Base-by-base conservation (phyloP, 306 rosid species). In the Corylus avellana region DNA sequence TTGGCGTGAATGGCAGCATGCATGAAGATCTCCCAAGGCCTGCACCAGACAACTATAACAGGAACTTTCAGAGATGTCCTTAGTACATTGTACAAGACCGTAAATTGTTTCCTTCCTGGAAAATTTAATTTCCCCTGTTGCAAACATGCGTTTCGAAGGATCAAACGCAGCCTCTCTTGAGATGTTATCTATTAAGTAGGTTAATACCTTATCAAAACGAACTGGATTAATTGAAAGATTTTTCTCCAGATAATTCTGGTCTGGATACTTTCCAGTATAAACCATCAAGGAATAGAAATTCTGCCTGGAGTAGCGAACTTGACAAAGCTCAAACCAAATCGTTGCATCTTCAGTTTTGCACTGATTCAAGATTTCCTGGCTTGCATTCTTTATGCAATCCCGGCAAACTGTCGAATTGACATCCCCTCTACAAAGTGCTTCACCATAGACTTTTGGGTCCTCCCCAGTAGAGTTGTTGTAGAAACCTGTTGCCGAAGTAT, bases 361-460 rank as follows among this genome's bases (percentile, higher is more conserved):
- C 0, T 32, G 76, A 0, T 56, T 77, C 64, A 84, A 75, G 25
- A 90, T 77, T 44, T 86, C 85, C 44, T 80, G 58, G 74, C 88
- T 85, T 48, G 92, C 94, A 48, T 78, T 77, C 81, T 84, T 44
- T 37, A 88, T 42, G 77, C 97, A 90, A 25, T 73, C 54, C 59
- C 46, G 39, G 56, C 97, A 92, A 39, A 70, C 76, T 8, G 85
- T 77, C 58, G 87, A 81, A 78, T 83, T 77, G 11, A 82, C 82
- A 70, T 92, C 94, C 46, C 97, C 92, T 82, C 94, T 82, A 62
- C 92, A 90, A 1, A 90, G 90, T 82, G 90, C 81, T 77, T 82
- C 91, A 56, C 92, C 97, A 16, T 85, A 82, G 58, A 90, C 91
- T 18, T 7, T 79, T 7, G 1, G 4, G 17, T 57, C 57, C 8